Conservation (phyloP, 768 basidiomycete genomes). For the Suillus luteus region DNA sequence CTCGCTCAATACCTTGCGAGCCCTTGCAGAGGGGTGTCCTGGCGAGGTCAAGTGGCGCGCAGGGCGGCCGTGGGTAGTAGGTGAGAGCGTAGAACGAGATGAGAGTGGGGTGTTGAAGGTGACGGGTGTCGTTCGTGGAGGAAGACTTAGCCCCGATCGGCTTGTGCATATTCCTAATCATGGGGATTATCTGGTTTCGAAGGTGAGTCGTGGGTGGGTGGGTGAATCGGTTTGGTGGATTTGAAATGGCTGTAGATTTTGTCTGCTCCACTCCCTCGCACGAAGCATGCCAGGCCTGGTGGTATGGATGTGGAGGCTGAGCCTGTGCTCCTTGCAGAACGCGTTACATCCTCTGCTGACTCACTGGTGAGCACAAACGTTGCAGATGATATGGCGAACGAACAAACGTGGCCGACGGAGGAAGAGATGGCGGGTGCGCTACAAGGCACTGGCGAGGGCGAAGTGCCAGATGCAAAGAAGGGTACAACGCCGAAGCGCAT, state of each 20-base stretch:
- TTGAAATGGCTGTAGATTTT: conserved; percentile 54
- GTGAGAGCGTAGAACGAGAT: conserved; percentile 64
- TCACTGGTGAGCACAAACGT: conserved; percentile 86
- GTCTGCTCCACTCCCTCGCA: conserved; percentile 52
- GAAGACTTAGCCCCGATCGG: conserved; percentile 72
- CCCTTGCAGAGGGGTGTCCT: conserved; percentile 85
- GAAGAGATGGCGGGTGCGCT: conserved; percentile 76
- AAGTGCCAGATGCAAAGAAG: conserved; percentile 60
- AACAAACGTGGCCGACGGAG: conserved; percentile 99
- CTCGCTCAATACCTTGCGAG: conserved; percentile 68
- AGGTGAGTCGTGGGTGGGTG: conserved; percentile 46
- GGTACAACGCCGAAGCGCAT: conserved; percentile 81
- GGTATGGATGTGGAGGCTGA: conserved; percentile 65
- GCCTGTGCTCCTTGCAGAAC: conserved; percentile 60
- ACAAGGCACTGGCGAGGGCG: conserved; percentile 20
- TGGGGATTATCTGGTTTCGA: conserved; percentile 86
- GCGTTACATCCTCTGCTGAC: conserved; percentile 67
- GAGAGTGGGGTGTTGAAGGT: conserved; percentile 66
- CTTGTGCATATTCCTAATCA: conserved; percentile 84
- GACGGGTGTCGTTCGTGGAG: conserved; percentile 85
- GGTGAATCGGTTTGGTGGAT: neutral
- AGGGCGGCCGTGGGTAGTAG: conserved; percentile 74
- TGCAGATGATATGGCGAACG: conserved; percentile 87
- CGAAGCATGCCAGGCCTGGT: conserved; percentile 36
- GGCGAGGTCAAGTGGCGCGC: conserved; percentile 81